These are phyloP conservation scores for Penicillium psychrofluorescens DNA, from an alignment of 495 filamentous ascomycete genomes.

Conservation along the genomic window DNA sequence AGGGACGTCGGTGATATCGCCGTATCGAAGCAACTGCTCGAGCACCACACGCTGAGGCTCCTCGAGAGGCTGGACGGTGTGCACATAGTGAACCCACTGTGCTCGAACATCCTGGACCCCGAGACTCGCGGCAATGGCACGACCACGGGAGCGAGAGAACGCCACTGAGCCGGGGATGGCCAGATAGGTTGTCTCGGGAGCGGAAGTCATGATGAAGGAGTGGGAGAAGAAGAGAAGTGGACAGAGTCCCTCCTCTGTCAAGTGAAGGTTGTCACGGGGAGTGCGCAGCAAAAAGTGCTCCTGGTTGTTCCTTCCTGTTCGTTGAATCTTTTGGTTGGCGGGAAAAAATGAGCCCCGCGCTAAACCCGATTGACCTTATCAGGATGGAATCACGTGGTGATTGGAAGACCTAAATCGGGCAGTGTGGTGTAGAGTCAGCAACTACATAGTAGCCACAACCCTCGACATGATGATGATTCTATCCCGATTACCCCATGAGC, in stretches of 20 bases:
- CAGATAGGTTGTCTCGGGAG: slow-evolving; percentile 30
- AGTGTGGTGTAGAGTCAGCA: too few species aligned
- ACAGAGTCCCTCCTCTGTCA: slow-evolving; percentile 10
- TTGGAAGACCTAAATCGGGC: not conserved
- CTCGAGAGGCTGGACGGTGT: slow-evolving; percentile 31
- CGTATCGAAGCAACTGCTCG: slow-evolving; percentile 57
- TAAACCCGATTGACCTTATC: slow-evolving; percentile 23
- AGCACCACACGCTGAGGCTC: slow-evolving; percentile 40
- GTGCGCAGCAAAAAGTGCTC: too few species aligned
- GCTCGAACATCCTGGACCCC: slow-evolving; percentile 51
- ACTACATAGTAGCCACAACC: too few species aligned
- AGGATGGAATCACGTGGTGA: slow-evolving; percentile 12
- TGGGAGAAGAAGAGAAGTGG: not conserved
- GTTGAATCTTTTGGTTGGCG: too few species aligned
- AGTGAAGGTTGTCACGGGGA: not conserved
- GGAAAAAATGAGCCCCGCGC: slow-evolving; percentile 22
- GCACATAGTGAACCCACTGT: slow-evolving; percentile 61
- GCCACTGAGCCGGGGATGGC: slow-evolving; percentile 47
- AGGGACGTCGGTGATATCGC: slow-evolving; percentile 44
- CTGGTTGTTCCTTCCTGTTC: too few species aligned
- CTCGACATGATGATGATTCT: not conserved
- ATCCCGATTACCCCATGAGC: not conserved
- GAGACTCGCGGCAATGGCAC: slow-evolving; percentile 42
- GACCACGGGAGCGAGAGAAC: slow-evolving; percentile 46
- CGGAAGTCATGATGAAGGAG: slow-evolving; percentile 8